Evolutionary conservation across 139 green algal species (phyloP), one percentile per base, ranked within the genome.

Genomic region (Chlamydomonas sphaeroides): DNA sequence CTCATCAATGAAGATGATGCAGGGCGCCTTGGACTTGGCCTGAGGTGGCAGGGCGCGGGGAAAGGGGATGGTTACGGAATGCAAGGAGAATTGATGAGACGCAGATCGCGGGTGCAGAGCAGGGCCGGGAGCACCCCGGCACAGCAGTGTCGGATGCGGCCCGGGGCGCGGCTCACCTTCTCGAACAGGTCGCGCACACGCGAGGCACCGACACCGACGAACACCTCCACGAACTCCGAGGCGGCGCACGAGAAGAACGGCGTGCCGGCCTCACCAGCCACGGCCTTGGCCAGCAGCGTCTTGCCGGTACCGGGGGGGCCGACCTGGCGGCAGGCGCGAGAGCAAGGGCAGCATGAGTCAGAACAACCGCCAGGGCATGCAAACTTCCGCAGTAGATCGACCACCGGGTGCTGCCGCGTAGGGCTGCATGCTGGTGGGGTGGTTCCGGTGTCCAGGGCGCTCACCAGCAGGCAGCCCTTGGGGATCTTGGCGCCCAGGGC

Each of bases 1-100:
- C 92, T 99, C 97, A 91, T 99, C 97, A 51, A 99, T 97, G 90
- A 99, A 99, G 65, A 99, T 89, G 84, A 99, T 99, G 95, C 97
- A 99, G 17, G 97, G 97, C 0, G 97, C 97, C 88, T 99, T 99
- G 87, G 97, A 92, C 92, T 99, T 99, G 57, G 97, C 96, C 87
- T 92, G 85, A 32, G 75, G 32, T 32, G 8, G 65, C n/a, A n/a
- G n/a, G 45, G 45, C 11, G 45, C 14, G 45, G 45, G 11, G 45
- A 53, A 53, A 53, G 14, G 45, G 45, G 11, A 53, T 10, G 45
- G n/a, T n/a, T n/a, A n/a, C n/a, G n/a, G n/a, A n/a, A n/a, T n/a
- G n/a, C n/a, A n/a, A n/a, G n/a, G n/a, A n/a, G n/a, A n/a, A n/a
- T n/a, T n/a, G n/a, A n/a, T n/a, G n/a, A n/a, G n/a, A n/a, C n/a